Percentiles rank a stretch among this genome's conserved stretches.
Conservation (phyloP, 2,329 filamentous ascomycete genomes). For the Tolypocladium tropicale region DNA sequence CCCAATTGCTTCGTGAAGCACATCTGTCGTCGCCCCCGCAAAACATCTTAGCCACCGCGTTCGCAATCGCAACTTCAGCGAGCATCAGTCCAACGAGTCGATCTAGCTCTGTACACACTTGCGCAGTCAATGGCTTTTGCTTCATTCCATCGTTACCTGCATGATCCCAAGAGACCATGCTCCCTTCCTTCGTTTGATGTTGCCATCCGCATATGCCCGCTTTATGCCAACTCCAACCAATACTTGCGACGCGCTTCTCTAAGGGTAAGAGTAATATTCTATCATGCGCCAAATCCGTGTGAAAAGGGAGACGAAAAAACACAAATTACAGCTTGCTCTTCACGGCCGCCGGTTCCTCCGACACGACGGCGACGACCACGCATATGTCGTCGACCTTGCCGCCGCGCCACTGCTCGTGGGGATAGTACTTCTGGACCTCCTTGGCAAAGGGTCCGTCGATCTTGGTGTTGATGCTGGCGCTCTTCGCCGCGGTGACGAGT, state of each 20-base stretch:
- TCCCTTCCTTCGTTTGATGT: not conserved
- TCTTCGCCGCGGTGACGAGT: constrained; percentile 73
- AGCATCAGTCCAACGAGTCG: not conserved
- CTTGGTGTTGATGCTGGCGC: constrained; percentile 70
- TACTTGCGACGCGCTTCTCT: not conserved
- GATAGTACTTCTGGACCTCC: constrained; percentile 82
- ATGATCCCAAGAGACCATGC: not conserved
- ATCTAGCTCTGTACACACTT: not conserved
- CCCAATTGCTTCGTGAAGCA: not conserved
- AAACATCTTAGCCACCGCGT: not conserved
- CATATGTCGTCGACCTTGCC: constrained; percentile 97
- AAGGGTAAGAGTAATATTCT: not conserved
- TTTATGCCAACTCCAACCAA: not conserved
- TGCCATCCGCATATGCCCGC: not conserved
- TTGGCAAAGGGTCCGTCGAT: constrained; percentile 89
- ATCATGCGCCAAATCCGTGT: not conserved
- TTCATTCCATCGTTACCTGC: not conserved
- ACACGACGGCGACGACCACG: constrained; percentile 68
- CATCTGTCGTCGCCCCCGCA: not conserved
- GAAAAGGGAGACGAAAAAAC: not conserved
- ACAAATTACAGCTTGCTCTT: constrained; percentile 23
- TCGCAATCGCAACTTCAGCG: not conserved
- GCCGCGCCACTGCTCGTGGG: constrained; percentile 76
- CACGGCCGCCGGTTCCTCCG: constrained; percentile 40
- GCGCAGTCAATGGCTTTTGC: not conserved